Evolutionary conservation across 2,329 filamentous ascomycete species (phyloP).

Genomic region (Achaetomium macrosporum): DNA sequence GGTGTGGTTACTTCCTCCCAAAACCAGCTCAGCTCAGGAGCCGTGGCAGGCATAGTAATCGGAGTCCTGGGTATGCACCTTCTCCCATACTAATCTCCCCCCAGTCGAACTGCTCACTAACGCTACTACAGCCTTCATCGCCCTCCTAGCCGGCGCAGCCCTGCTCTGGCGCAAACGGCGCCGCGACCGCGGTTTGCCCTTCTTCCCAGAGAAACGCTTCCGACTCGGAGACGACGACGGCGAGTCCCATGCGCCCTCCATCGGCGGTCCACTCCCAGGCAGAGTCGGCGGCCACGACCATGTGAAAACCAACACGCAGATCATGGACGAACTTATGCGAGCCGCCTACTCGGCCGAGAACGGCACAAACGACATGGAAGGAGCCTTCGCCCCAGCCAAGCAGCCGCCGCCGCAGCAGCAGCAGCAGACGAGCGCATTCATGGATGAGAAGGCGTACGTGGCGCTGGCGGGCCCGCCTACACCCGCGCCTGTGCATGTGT

Average conservation of each 20-base stretch:
- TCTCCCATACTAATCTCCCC: no score
- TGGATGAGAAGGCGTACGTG: slow-evolving; percentile 20
- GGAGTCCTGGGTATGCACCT: slow-evolving; percentile 18
- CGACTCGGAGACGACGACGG: slow-evolving; percentile 2
- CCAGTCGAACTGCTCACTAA: slow-evolving; percentile 7
- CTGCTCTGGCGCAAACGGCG: slow-evolving; percentile 19
- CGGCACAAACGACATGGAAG: slow-evolving; percentile 15
- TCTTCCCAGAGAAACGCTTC: slow-evolving; percentile 8
- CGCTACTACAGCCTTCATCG: slow-evolving; percentile 15
- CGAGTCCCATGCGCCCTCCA: background rate
- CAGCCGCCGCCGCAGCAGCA: background rate
- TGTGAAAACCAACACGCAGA: slow-evolving; percentile 22
- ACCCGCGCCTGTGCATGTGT: background rate
- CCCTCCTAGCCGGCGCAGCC: slow-evolving; percentile 7
- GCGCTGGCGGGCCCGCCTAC: slow-evolving; percentile 16
- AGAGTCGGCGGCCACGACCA: background rate
- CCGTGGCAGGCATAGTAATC: slow-evolving; percentile 17
- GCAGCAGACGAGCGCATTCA: background rate
- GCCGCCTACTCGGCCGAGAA: slow-evolving; percentile 19
- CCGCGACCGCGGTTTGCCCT: slow-evolving; percentile 11
- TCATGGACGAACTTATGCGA: slow-evolving; percentile 23
- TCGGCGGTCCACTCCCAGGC: slow-evolving; percentile 4
- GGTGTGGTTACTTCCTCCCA: background rate
- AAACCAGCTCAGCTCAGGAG: slow-evolving; percentile 7
- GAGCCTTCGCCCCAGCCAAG: background rate